Evolutionary conservation across 345 rosid species (phyloP).

Genomic region (Erysimum cheiranthoides): DNA sequence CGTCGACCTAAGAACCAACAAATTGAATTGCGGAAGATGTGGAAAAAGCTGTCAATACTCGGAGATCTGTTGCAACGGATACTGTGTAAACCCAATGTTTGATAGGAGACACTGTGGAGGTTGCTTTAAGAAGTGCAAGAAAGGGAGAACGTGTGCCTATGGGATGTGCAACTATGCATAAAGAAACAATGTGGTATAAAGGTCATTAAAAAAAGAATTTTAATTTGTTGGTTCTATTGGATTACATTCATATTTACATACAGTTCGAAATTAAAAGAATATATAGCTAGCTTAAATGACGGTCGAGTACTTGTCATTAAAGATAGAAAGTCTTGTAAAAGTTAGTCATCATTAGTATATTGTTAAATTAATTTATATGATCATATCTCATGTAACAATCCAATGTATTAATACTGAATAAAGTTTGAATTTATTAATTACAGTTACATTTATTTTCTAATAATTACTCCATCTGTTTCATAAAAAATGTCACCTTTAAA

Average conservation of each 20-base stretch:
- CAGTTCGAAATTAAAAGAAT: not conserved
- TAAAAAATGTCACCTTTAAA: no score
- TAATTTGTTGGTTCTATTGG: slow-evolving; percentile 37
- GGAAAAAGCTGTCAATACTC: slow-evolving; percentile 60
- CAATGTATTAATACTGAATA: slow-evolving; percentile 20
- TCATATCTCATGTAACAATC: slow-evolving; percentile 22
- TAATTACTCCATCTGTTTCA: no score
- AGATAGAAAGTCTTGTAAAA: slow-evolving; percentile 22
- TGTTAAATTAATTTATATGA: slow-evolving; percentile 22
- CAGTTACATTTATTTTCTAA: not conserved
- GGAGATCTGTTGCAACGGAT: slow-evolving; percentile 61
- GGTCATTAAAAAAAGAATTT: not conserved
- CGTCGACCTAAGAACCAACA: slow-evolving; percentile 52
- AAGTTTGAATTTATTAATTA: slow-evolving; percentile 7
- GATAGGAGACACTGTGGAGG: slow-evolving; percentile 62
- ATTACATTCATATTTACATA: slow-evolving; percentile 24
- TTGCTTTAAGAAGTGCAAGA: slow-evolving; percentile 65
- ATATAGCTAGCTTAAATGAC: slow-evolving; percentile 20
- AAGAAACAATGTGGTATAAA: not conserved
- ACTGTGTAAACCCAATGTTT: slow-evolving; percentile 64
- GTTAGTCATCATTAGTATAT: slow-evolving; percentile 23
- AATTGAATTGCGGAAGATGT: slow-evolving; percentile 59
- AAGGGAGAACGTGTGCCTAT: slow-evolving; percentile 54
- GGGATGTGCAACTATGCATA: slow-evolving; percentile 70
- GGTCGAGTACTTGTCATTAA: slow-evolving; percentile 4